Conservation (phyloP, 495 filamentous ascomycete species). For the Letharia columbiana region DNA sequence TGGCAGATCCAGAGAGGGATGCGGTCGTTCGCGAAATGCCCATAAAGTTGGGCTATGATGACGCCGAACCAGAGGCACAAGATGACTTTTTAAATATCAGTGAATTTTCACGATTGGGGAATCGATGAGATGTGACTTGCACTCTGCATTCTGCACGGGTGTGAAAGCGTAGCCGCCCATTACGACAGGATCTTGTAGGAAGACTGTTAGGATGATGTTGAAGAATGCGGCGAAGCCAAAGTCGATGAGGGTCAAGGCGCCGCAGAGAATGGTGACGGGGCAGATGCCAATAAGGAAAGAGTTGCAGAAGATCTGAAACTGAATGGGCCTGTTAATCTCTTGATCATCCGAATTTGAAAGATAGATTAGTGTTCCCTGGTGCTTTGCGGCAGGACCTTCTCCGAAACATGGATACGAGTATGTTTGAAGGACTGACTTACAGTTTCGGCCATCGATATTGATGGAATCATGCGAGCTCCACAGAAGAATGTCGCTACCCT, state of each 20-base stretch:
- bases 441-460: neutral
- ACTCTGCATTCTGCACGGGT: constrained; percentile 33
- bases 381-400: neutral
- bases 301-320: neutral
- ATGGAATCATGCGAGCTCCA: neutral
- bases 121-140: constrained; percentile 15
- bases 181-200: constrained; percentile 31
- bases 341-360: no score
- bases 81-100: neutral
- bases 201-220: constrained; percentile 33
- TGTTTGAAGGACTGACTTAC: neutral
- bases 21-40: constrained; percentile 39
- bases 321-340: neutral
- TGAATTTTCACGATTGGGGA: neutral
- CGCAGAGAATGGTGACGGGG: constrained; percentile 17
- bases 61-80: constrained; percentile 43
- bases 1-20: constrained; percentile 37
- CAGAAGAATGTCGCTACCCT: neutral
- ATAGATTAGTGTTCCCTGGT: no score
- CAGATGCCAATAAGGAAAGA: neutral
- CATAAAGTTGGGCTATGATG: constrained; percentile 35
- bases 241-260: constrained; percentile 26
- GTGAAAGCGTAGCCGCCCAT: constrained; percentile 36
- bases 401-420: neutral
- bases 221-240: constrained; percentile 34